A percentile compares a stretch with the other conserved stretches of the same genome.
These are phyloP conservation scores for Aspergillus glaucus DNA, from an alignment of 2,329 filamentous ascomycete genomes.

Conservation along the genomic window DNA sequence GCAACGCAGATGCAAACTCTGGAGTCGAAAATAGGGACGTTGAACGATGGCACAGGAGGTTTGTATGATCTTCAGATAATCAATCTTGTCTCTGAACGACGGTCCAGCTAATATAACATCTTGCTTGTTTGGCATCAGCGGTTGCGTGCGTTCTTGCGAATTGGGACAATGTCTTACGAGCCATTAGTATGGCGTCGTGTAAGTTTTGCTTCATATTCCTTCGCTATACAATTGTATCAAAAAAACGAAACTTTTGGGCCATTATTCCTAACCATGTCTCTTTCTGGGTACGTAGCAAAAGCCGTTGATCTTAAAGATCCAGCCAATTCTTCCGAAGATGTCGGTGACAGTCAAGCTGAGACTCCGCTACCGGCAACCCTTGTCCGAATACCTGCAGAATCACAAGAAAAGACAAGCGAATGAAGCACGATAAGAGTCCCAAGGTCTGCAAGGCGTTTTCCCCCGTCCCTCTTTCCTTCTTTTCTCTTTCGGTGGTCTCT, in stretches of 20 bases:
- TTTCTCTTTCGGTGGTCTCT: too few relatives aligned
- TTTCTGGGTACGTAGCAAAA: conserved; percentile 18
- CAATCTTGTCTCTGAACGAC: background rate
- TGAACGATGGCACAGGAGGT: conserved; percentile 60
- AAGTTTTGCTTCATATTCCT: conserved; percentile 25
- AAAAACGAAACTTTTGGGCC: too few relatives aligned
- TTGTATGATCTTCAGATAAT: conserved; percentile 1
- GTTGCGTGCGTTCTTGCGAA: conserved; percentile 62
- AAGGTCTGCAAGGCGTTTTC: background rate
- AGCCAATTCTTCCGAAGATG: conserved; percentile 7
- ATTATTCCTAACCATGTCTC: conserved; percentile 1
- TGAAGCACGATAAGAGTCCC: background rate
- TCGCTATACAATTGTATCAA: background rate
- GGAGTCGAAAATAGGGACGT: conserved; percentile 54
- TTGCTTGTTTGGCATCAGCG: conserved; percentile 34
- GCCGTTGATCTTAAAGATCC: conserved; percentile 15
- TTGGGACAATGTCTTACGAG: conserved; percentile 59
- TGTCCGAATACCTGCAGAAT: conserved; percentile 37
- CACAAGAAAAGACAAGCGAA: conserved; percentile 11
- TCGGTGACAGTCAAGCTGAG: conserved; percentile 67
- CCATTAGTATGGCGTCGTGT: conserved; percentile 60
- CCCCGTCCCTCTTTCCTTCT: too few relatives aligned
- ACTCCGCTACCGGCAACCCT: conserved; percentile 34
- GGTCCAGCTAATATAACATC: background rate
- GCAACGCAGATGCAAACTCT: conserved; percentile 58